These are phyloP conservation scores for Zostera marina DNA, from an alignment of 116 monocot species.

Conservation along the genomic window DNA sequence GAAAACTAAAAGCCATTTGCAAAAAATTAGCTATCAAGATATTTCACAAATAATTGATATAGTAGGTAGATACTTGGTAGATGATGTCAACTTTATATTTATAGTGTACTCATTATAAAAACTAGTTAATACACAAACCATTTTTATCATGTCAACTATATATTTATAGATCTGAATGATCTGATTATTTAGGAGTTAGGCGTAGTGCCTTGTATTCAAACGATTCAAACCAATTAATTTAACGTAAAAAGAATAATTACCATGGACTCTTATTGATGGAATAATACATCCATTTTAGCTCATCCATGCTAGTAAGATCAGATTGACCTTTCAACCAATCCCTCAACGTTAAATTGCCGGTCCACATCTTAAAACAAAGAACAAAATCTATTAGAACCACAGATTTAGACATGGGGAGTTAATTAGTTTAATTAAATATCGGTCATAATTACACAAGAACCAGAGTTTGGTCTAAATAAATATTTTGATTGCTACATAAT, in stretches of 20 bases:
- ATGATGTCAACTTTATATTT: too few species aligned
- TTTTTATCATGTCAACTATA: too few species aligned
- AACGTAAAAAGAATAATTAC: slow-evolving; percentile 25
- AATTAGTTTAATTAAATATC: neutral
- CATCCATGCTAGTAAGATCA: slow-evolving; percentile 39
- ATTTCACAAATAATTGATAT: too few species aligned
- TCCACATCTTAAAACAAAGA: slow-evolving; percentile 51
- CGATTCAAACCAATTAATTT: neutral
- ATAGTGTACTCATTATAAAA: too few species aligned
- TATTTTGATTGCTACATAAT: neutral
- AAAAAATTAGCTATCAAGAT: too few species aligned
- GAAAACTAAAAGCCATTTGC: too few species aligned
- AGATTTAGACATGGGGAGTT: neutral
- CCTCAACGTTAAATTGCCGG: slow-evolving; percentile 43
- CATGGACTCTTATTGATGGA: slow-evolving; percentile 93
- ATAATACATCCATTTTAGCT: slow-evolving; percentile 81
- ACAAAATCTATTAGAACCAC: neutral
- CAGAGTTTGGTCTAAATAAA: neutral
- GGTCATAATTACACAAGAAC: neutral
- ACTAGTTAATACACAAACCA: too few species aligned
- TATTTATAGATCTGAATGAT: too few species aligned
- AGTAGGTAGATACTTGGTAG: too few species aligned
- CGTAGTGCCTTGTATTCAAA: too few species aligned
- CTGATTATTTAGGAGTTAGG: too few species aligned
- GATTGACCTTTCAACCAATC: slow-evolving; percentile 75